Evolutionary conservation across 2,329 filamentous ascomycete species (phyloP).

Genomic region (Dactylonectria estremocensis): DNA sequence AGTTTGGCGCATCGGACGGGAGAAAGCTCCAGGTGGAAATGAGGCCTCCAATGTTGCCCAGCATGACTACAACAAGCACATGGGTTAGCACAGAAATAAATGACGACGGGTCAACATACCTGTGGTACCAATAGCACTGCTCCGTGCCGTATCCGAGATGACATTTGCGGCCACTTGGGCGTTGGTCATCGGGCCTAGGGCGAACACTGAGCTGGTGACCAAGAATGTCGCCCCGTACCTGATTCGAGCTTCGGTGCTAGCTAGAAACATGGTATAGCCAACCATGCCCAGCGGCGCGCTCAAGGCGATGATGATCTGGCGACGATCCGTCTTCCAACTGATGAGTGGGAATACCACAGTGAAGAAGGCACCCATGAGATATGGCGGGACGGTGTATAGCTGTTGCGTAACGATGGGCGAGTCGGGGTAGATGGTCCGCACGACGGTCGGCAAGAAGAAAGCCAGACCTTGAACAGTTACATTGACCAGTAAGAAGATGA

Average conservation of each 20-base stretch:
- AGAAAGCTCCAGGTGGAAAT: conserved; percentile 77
- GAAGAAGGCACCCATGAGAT: conserved; percentile 74
- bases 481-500: conserved; percentile 76
- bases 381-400: conserved; percentile 76
- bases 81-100: conserved; percentile 15
- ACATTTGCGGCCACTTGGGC: conserved; percentile 76
- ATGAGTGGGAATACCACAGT: conserved; percentile 70
- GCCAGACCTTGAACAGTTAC: conserved; percentile 77
- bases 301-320: conserved; percentile 69
- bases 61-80: conserved; percentile 41
- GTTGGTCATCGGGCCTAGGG: conserved; percentile 74
- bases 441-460: conserved; percentile 79
- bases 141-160: conserved; percentile 75
- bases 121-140: conserved; percentile 68
- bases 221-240: conserved; percentile 76
- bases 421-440: conserved; percentile 74
- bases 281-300: conserved; percentile 71
- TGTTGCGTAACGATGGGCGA: conserved; percentile 70
- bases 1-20: conserved; percentile 74
- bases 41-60: conserved; percentile 70
- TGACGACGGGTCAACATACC: conserved; percentile 30
- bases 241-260: conserved; percentile 56
- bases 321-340: conserved; percentile 68
- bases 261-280: conserved; percentile 76
- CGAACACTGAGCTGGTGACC: conserved; percentile 72